These are phyloP conservation scores for Tetrapisispora namnaoensis DNA, from an alignment of 805 yeast species.

Conservation along the genomic window DNA sequence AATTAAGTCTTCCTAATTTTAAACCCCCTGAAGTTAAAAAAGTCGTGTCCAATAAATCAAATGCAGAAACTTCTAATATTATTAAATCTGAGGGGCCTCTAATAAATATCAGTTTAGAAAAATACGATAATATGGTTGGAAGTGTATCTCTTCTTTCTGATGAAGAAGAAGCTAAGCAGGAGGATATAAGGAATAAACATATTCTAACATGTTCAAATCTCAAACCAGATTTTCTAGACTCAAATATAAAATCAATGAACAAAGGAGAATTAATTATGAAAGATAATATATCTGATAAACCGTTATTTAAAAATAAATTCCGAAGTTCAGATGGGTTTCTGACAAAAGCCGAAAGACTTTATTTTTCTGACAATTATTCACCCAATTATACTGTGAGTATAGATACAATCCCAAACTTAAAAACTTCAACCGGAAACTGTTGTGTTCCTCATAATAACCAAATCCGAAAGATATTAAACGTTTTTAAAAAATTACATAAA, in stretches of 20 bases:
- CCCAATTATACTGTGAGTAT: conserved; percentile 16
- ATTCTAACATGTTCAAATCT: neutral
- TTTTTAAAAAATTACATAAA: conserved; percentile 10
- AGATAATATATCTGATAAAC: neutral
- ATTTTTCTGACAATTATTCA: conserved; percentile 16
- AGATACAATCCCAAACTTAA: conserved; percentile 18
- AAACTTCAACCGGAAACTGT: conserved; percentile 3
- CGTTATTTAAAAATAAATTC: neutral
- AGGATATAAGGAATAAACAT: too few relatives aligned
- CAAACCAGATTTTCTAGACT: neutral
- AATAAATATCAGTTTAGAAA: too few relatives aligned
- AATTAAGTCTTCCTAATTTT: neutral
- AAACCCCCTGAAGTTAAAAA: neutral
- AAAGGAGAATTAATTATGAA: neutral
- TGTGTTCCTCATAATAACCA: conserved; percentile 14
- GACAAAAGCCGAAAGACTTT: conserved; percentile 13
- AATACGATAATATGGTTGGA: neutral
- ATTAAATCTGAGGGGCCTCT: too few relatives aligned
- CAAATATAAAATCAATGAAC: neutral
- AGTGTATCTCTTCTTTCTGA: neutral
- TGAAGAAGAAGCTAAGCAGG: too few relatives aligned
- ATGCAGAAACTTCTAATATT: too few relatives aligned
- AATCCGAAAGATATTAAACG: conserved; percentile 6
- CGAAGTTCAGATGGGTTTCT: conserved; percentile 10
- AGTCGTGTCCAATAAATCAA: too few relatives aligned